Evolutionary conservation across 148 eudicot genomes (phyloP).

Genomic region (Rhododendron henanense): DNA sequence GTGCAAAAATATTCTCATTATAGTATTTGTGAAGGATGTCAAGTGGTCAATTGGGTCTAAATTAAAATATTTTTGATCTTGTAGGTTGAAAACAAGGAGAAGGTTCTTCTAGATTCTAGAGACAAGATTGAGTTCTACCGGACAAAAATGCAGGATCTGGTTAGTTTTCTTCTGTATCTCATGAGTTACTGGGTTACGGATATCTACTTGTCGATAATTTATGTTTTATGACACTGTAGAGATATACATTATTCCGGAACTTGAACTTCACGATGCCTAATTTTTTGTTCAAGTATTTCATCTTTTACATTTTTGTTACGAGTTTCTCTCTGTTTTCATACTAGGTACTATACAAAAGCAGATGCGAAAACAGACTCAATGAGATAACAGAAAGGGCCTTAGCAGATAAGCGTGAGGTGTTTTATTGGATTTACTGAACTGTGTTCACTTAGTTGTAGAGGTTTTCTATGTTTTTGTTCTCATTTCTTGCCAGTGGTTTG

Average conservation of each 20-base stretch:
- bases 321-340: conserved; percentile 8
- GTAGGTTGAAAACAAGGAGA: conserved; percentile 67
- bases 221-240: neutral
- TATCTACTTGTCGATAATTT: neutral
- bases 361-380: conserved; percentile 95
- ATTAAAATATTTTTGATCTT: conserved; percentile 5
- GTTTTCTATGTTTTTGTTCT: neutral
- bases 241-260: neutral
- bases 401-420: conserved; percentile 95
- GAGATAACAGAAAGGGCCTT: conserved; percentile 96
- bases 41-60: conserved; percentile 5
- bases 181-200: neutral
- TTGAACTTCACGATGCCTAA: neutral
- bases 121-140: conserved; percentile 92
- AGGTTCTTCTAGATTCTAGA: conserved; percentile 73
- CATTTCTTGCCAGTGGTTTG: neutral
- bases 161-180: conserved; percentile 25
- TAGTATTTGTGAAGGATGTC: conserved; percentile 1
- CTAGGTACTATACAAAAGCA: conserved; percentile 91
- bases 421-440: neutral
- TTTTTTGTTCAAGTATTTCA: neutral
- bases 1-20: neutral
- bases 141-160: conserved; percentile 98
- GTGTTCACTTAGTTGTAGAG: neutral
- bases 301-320: conserved; percentile 1